Evolutionary conservation across 2,329 filamentous ascomycete species (phyloP), one percentile per base, ranked within the genome.

Genomic region (Sclerotinia glacialis): DNA sequence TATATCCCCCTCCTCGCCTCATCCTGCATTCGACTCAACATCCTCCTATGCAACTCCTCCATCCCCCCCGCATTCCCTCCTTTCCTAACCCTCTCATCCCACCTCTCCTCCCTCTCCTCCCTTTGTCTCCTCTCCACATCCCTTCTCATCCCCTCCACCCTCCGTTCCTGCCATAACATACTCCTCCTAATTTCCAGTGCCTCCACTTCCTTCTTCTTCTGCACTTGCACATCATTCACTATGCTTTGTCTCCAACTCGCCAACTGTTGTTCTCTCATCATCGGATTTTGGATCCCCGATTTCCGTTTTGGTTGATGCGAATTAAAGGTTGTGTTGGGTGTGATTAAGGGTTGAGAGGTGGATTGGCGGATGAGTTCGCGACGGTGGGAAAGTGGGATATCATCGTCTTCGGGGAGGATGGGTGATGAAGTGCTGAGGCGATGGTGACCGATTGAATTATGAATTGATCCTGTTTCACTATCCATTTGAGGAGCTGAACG

Each of bases 21-120:
- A 34, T 52, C 53, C 54, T 65, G 63, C 63, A 65, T 65, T 18
- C 44, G 72, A 72, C 50, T 28, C 85, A 97, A 84, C 0, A 89
- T 91, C 70, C 93, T 89, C 26, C 89, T 84, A 76, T 97, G 93
- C 28, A 88, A 83, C 55, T 91, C 89, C 62, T 90, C 81, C 80
- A 96, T 85, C 70, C 90, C 86, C 0, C 89, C 88, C 6, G 5
- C 37, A 16, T 40, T 16, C 18, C 86, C 87, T 0, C 89, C 88
- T 21, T 85, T 87, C 64, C 91, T 83, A 90, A 96, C 95, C 70
- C 86, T 83, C 76, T 89, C 86, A 70, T 92, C 89, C 72, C 92
- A 87, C 47, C 83, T 83, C 60, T 84, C 84, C 18, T 91, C 86
- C 7, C 82, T 81, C 64, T 84, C 80, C 69, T 86, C 83, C 70